A percentile compares a stretch with the other conserved stretches of the same genome.
Evolutionary conservation across 108 stramenopile species (phyloP).

Genomic region (Cyclotella distinguenda): DNA sequence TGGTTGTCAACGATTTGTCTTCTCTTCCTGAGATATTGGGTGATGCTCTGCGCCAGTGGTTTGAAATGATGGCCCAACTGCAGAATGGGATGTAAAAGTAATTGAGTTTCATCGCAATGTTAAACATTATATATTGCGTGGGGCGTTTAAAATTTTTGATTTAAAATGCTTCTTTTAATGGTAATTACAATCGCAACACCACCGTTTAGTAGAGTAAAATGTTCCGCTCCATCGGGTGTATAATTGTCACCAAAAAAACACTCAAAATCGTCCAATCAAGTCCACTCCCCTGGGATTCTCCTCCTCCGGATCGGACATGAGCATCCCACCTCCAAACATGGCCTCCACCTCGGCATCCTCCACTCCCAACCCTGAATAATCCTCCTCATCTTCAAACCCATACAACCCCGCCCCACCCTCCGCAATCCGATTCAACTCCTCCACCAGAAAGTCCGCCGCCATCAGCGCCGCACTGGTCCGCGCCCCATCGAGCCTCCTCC

Average conservation of each 20-base stretch:
- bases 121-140: no score
- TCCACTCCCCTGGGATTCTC: slow-evolving; percentile 23
- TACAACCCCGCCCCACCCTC: slow-evolving; percentile 32
- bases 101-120: no score
- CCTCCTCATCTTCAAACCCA: slow-evolving; percentile 27
- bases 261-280: slow-evolving; percentile 1
- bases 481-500: slow-evolving; percentile 47
- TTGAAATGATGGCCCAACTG: slow-evolving; percentile 88
- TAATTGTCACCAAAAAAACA: background rate
- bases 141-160: no score
- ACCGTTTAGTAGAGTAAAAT: no score
- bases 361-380: slow-evolving; percentile 11
- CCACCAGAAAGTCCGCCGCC: slow-evolving; percentile 79
- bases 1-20: slow-evolving; percentile 86
- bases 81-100: slow-evolving; percentile 11
- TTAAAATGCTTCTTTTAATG: no score
- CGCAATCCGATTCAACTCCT: slow-evolving; percentile 60
- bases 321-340: slow-evolving; percentile 56
- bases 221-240: no score
- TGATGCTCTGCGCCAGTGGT: slow-evolving; percentile 97
- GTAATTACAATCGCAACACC: no score
- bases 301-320: slow-evolving; percentile 30
- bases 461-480: slow-evolving; percentile 83
- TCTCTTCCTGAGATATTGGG: slow-evolving; percentile 94
- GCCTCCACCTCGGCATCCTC: slow-evolving; percentile 51